Evolutionary conservation across 768 basidiomycete genomes (phyloP), one percentile per base, ranked within the genome.

Genomic region (Russula sp.): DNA sequence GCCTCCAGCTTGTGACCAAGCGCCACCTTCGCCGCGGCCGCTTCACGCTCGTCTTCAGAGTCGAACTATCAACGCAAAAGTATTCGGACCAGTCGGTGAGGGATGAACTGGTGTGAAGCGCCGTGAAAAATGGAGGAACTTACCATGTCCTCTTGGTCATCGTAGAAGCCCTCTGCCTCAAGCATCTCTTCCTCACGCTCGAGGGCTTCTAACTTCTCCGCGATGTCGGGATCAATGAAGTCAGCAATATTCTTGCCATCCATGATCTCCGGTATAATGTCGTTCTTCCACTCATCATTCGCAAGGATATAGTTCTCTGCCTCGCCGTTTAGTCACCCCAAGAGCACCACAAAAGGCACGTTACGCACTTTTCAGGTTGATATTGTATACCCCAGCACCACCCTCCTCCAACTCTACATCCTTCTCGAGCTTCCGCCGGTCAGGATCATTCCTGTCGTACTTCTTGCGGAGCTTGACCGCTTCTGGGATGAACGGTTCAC

Each of bases 191-290:
- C 97, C 73, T 98, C 97, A 18, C 91, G 85, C 75, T 99, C 96
- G 61, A 99, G 85, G 13, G 94, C 96, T 71, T 98, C 96, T 52
- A 99, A 86, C 76, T 94, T 96, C 75, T 95, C 95, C 20, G 85
- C 87, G 64, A 99, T 98, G 71, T 99, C 97, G 22, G 94, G 89
- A 75, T 98, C 96, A 74, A 98, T 91, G 66, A 99, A 99, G 79
- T 99, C 97, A 27, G 95, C 96, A 57, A 98, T 77, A 77, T 99
- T 99, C 83, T 98, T 98, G 77, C 97, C 97, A 68, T 98, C 86
- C 87, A 93, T 86, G 71, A 99, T 91, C 74, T 99, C 97, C n/a
- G 97, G 97, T n/a, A 98, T 89, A 67, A 84, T 80, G 71, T 99
- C 97, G 77, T 85, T 79, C 78, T 97, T 99, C 97, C 97, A 99